These are phyloP conservation scores for Colletotrichum horii DNA, from an alignment of 2,329 filamentous ascomycete genomes.

Conservation along the genomic window DNA sequence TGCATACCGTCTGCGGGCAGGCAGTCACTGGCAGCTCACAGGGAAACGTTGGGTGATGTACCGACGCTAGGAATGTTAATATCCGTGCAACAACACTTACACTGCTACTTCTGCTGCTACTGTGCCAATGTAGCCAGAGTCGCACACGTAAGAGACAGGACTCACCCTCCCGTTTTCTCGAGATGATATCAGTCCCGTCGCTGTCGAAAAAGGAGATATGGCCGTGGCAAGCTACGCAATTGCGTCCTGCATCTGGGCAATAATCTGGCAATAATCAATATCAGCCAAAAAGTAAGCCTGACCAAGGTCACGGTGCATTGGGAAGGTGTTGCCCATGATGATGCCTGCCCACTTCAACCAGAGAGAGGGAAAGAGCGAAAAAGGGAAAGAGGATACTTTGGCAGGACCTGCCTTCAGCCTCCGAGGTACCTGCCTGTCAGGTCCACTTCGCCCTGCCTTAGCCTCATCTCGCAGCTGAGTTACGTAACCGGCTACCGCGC, in stretches of 20 bases:
- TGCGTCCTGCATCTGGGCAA: not conserved
- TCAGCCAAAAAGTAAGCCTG: not conserved
- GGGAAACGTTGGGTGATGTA: not conserved
- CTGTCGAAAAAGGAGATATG: not conserved
- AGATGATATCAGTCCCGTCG: not conserved
- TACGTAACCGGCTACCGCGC: slow-evolving; percentile 13
- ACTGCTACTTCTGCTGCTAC: not conserved
- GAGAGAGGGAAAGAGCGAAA: not conserved
- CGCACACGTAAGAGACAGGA: not conserved
- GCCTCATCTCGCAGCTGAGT: not conserved
- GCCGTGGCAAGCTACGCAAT: not conserved
- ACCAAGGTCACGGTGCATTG: not conserved
- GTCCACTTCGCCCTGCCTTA: not conserved
- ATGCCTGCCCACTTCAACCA: not conserved
- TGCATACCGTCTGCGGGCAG: not conserved
- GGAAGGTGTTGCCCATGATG: not conserved
- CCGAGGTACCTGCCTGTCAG: not conserved
- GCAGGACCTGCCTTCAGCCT: not conserved
- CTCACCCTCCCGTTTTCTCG: not conserved
- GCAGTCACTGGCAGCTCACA: not conserved
- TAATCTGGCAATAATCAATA: not conserved
- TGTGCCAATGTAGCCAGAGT: not conserved
- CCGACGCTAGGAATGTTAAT: not conserved
- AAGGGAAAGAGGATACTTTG: not conserved
- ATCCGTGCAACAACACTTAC: not conserved